Evolutionary conservation across 208 protist genomes (phyloP), one percentile per base, ranked within the genome.

Genomic region (Borovskyia barvae): DNA sequence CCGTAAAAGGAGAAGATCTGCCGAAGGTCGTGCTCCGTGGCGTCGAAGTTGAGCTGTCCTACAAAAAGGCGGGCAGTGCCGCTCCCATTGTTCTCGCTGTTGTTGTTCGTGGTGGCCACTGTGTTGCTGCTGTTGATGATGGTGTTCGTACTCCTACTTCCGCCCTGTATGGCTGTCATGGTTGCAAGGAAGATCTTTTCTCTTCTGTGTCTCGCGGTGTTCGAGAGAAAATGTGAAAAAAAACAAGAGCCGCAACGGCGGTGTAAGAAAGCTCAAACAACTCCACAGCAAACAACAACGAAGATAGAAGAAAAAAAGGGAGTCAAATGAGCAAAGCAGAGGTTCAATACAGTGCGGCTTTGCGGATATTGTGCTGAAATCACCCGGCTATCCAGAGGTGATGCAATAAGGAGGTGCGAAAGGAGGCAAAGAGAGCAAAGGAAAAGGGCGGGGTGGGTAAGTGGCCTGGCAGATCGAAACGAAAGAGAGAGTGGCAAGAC

Each of bases 1-100:
- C 80, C 84, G 51, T 91, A 91, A 57, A 85, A 91, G 49, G 75
- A 69, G 50, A 91, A 91, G 40, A 91, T 72, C 36, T 77, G 77
- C 5, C 52, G 66, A 9, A 91, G 51, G 30, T 91, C 80, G 35
- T 75, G 58, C 65, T 91, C 84, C 1, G 69, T 81, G 33, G 80
- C 77, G 22, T 87, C 77, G 45, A 83, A 87, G 69, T 83, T 84
- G 19, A 91, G 72, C 60, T 91, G 84, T 6, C 80, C 80, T 9
- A 91, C 78, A 66, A 87, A 91, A 12, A 91, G 68, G 36, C 72
- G 74, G 12, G 80, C 84, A 15, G 63, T 78, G 37, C 55, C 58
- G 15, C 33, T 29, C 20, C 40, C 36, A 7, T 22, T 14, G 28
- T 54, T 63, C 8, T 62, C 48, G 36, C 20, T 45, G 50, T 51